Evolutionary conservation across 2,329 filamentous ascomycete species (phyloP).

Genomic region (Xylaria sp.): DNA sequence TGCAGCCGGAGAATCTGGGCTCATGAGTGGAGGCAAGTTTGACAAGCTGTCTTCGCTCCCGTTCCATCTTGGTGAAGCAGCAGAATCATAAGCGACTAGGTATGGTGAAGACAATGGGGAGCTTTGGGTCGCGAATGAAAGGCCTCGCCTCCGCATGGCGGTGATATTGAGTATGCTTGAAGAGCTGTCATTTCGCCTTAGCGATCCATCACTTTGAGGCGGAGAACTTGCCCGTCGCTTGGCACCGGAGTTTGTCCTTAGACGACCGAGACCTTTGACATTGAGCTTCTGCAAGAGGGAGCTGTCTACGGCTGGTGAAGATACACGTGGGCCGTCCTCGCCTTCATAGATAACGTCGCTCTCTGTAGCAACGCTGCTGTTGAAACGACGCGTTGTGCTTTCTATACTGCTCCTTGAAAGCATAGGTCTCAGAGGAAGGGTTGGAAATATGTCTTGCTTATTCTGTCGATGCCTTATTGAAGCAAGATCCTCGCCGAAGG

Average conservation of each 20-base stretch:
- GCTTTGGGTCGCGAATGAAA: background rate
- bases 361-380: background rate
- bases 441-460: background rate
- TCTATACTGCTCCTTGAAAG: conserved; percentile 2
- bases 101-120: conserved; percentile 8
- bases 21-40: conserved; percentile 8
- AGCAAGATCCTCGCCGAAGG: background rate
- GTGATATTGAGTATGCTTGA: conserved; percentile 12
- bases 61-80: conserved; percentile 11
- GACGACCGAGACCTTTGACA: conserved; percentile 1
- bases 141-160: conserved; percentile 9
- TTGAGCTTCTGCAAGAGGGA: background rate
- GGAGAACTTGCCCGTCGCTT: conserved; percentile 16
- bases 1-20: conserved; percentile 3
- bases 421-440: background rate
- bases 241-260: background rate
- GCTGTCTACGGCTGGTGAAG: conserved; percentile 1
- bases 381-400: conserved; percentile 3
- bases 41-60: conserved; percentile 16
- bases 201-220: conserved; percentile 11
- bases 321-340: background rate
- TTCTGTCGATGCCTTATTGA: background rate
- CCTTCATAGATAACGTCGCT: conserved; percentile 9
- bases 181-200: conserved; percentile 13
- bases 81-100: conserved; percentile 9